Percentiles rank a stretch among this genome's conserved stretches.
Conservation (phyloP, 257 asterid genomes). For the Nicotiana paniculata region DNA sequence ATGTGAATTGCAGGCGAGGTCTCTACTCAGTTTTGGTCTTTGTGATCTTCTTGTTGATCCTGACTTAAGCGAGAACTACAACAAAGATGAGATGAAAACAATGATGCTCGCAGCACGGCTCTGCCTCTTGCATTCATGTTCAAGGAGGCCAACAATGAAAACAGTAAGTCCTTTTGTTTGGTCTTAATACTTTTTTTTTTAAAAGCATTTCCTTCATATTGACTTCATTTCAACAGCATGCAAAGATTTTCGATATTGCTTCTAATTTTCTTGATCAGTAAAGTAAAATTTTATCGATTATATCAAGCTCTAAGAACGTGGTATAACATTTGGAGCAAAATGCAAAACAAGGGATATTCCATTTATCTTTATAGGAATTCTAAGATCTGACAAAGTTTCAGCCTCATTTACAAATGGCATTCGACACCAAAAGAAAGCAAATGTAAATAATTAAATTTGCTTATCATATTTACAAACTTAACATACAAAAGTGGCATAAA, state of each 20-base stretch:
- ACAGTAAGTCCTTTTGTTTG: slow-evolving; percentile 30
- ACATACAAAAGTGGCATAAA: background rate
- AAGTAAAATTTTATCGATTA: background rate
- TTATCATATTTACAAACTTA: background rate
- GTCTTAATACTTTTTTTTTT: slow-evolving; percentile 4
- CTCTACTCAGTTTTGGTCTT: slow-evolving; percentile 54
- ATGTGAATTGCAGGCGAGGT: slow-evolving; percentile 49
- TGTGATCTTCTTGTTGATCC: slow-evolving; percentile 67
- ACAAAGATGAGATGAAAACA: slow-evolving; percentile 53
- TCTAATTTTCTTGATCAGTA: background rate
- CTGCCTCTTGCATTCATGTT: slow-evolving; percentile 75
- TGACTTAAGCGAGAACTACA: slow-evolving; percentile 38
- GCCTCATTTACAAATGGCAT: background rate
- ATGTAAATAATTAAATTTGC: background rate
- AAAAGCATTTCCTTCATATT: background rate
- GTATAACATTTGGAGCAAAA: background rate
- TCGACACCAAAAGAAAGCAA: background rate
- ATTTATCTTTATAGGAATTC: background rate
- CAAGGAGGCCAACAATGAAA: slow-evolving; percentile 77
- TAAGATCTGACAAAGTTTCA: background rate
- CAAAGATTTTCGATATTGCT: background rate
- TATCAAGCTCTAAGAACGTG: background rate
- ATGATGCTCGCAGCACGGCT: slow-evolving; percentile 58
- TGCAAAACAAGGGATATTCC: background rate
- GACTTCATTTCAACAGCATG: background rate